phyloP scores from a whole-genome alignment of 805 yeast species.

The Starmerella apicola region DNA sequence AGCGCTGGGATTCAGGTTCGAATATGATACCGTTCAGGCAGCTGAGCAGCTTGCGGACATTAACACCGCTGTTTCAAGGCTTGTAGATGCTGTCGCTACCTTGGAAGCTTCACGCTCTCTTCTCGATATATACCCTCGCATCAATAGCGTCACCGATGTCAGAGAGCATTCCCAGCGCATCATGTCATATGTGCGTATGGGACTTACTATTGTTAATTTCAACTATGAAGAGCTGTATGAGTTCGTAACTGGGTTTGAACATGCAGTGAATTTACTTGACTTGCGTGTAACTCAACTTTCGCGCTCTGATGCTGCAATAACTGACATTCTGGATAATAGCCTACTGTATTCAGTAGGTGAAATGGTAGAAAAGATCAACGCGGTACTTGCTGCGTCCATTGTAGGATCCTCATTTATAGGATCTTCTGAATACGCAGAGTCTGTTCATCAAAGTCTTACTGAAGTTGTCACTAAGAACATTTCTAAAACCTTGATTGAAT shows the following conservation, averaged over 20 bases:
- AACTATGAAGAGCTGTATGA: neutral
- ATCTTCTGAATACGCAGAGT: constrained; percentile 1
- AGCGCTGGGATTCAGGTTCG: constrained; percentile 13
- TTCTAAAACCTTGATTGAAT: neutral
- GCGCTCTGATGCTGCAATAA: constrained; percentile 3
- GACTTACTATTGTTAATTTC: constrained; percentile 6
- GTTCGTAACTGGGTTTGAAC: constrained; percentile 9
- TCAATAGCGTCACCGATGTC: constrained; percentile 1
- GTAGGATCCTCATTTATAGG: too few relatives aligned
- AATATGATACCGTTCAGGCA: neutral
- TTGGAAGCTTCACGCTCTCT: neutral
- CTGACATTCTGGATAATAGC: neutral
- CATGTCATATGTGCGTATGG: constrained; percentile 5
- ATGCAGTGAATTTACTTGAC: constrained; percentile 1
- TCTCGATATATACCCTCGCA: constrained; percentile 4
- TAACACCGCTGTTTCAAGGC: neutral
- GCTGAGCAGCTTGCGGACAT: constrained; percentile 4
- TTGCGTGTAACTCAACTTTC: constrained; percentile 4
- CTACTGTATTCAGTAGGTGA: neutral
- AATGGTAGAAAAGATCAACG: neutral
- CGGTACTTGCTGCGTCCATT: neutral
- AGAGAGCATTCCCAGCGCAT: neutral
- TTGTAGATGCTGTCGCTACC: constrained; percentile 4
- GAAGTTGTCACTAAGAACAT: neutral
- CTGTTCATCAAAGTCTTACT: constrained; percentile 1